Evolutionary conservation across 257 asterid species (phyloP).

Genomic region (Gentiana dahurica): DNA sequence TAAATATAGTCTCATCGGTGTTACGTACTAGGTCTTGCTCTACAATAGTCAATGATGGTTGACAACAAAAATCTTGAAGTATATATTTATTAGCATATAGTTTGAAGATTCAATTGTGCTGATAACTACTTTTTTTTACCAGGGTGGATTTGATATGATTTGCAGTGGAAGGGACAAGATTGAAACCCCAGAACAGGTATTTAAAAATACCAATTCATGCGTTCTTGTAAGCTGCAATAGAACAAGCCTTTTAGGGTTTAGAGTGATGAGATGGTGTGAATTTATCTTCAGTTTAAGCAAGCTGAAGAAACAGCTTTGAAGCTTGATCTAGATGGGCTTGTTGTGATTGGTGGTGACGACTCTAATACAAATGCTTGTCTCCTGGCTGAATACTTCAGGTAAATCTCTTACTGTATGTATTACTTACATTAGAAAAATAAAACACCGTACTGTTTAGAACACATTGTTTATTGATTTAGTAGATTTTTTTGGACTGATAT

Average conservation of each 20-base stretch:
- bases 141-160: slow-evolving; percentile 99
- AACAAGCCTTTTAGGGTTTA: not conserved
- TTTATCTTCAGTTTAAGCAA: slow-evolving; percentile 66
- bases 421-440: no score
- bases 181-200: slow-evolving; percentile 97
- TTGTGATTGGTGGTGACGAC: slow-evolving; percentile 99
- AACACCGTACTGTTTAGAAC: no score
- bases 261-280: no score
- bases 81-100: not conserved
- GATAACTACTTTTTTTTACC: slow-evolving; percentile 7
- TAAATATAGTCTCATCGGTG: no score
- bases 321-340: slow-evolving; percentile 95
- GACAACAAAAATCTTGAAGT: no score
- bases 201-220: slow-evolving; percentile 2
- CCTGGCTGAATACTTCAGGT: slow-evolving; percentile 84
- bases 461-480: not conserved
- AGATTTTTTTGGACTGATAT: not conserved
- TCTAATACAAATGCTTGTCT: slow-evolving; percentile 99
- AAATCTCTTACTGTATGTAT: not conserved
- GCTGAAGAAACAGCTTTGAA: slow-evolving; percentile 85
- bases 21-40: no score
- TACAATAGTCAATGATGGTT: no score
- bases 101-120: not conserved
- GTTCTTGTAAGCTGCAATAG: not conserved
- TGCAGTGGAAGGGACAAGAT: slow-evolving; percentile 98